Percentiles rank a stretch among this genome's conserved stretches.
phyloP scores from a whole-genome alignment of 306 rosid genomes.

The Corylus heterophylla region DNA sequence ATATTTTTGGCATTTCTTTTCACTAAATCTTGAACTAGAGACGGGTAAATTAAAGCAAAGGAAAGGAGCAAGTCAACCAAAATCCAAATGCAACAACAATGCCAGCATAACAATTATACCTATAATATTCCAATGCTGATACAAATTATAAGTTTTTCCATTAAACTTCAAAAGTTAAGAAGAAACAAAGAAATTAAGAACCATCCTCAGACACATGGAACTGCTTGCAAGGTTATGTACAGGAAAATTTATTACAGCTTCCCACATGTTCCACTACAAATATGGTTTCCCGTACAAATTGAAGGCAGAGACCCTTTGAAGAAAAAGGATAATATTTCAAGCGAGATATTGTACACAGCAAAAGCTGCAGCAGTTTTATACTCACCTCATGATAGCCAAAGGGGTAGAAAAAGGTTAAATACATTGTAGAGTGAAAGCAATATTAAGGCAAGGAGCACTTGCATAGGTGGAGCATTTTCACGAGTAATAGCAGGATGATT shows the following conservation, averaged over 20 bases:
- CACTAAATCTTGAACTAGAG: neutral
- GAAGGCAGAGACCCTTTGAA: slow-evolving; percentile 16
- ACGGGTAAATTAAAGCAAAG: neutral
- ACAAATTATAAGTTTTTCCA: neutral
- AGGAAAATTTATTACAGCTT: slow-evolving; percentile 13
- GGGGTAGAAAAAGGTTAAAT: slow-evolving; percentile 29
- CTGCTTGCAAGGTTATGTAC: slow-evolving; percentile 31
- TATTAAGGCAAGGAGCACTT: slow-evolving; percentile 45
- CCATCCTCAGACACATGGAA: neutral
- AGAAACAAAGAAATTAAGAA: neutral
- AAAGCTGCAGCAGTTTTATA: slow-evolving; percentile 20
- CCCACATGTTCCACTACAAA: slow-evolving; percentile 21
- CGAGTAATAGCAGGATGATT: slow-evolving; percentile 33
- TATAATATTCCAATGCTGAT: neutral
- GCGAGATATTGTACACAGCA: slow-evolving; percentile 24
- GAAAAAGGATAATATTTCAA: slow-evolving; percentile 11
- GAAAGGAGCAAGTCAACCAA: neutral
- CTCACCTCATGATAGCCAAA: slow-evolving; percentile 32
- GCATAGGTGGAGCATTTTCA: slow-evolving; percentile 43
- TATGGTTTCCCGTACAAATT: slow-evolving; percentile 19
- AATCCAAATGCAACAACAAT: neutral
- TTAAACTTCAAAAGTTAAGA: neutral
- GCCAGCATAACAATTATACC: slow-evolving; percentile 1
- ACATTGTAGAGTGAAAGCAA: slow-evolving; percentile 32
- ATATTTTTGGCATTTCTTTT: too few relatives aligned